Evolutionary conservation across 2,329 filamentous ascomycete genomes (phyloP), one percentile per base, ranked within the genome.

Genomic region (Talaromyces funiculosus): DNA sequence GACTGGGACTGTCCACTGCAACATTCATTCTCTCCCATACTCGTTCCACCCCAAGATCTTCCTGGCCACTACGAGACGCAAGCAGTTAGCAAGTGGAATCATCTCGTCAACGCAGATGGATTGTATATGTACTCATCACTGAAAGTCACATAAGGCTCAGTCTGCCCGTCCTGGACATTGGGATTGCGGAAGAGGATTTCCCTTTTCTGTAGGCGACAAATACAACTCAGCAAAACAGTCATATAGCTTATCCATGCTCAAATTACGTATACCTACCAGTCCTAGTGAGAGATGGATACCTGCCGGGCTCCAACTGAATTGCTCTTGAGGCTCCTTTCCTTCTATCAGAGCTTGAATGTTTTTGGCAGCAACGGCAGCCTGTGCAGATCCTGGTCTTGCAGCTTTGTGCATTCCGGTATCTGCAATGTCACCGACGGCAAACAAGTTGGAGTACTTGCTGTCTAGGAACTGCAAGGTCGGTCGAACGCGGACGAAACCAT

Each of bases 181-280:
- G 72, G 73, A 22, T 75, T 74, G 9, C 73, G 68, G 65, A 75
- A 75, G 9, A 74, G 64, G 20, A 75, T 67, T 53, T 75, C 75
- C 20, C 71, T 66, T 69, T 71, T 72, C 73, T 75, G 18, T 49
- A 49, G 24, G 40, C 4, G 47, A 22, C 35, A 38, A 47, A 26
- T 24, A 26, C 14, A 3, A 43, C n/a, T 60, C 26, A 59, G 37
- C 29, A 58, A 26, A 31, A 26, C 10, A 8, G 20, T 51, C 33
- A 20, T 16, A 18, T 20, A 35, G 29, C 14, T 37, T 24, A 6
- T n/a, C 38, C 22, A n/a, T 20, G 9, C 16, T 31, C 18, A 24
- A 9, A 55, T 33, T 51, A 22, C 6, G 8, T 14, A 6, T n/a
- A 67, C 71, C 54, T 61, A 73, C 72, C 67, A 73, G 65, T 43